Base-by-base conservation (phyloP, 176 grass and related monocot species). In the Zoysia pacifica region DNA sequence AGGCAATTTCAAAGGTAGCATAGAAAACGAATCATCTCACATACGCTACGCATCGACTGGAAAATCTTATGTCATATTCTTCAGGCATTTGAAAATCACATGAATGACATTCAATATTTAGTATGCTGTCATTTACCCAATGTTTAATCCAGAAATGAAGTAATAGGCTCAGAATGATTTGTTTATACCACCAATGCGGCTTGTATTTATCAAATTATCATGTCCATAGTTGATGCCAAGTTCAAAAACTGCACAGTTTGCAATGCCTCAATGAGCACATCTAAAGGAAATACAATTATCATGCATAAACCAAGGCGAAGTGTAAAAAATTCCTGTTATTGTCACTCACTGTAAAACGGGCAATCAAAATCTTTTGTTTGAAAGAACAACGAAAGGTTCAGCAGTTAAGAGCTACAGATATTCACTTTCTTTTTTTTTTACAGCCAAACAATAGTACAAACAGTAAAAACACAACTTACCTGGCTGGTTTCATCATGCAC, bases 401-500 rank as follows among this genome's bases (percentile, higher is more conserved):
- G 13, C 38, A 66, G 38, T 64, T 40, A n/a, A 15, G 11, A 39
- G 12, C 2, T 13, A 12, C 2, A 11, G 3, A 62, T 62, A 62
- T 62, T 35, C 38, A 9, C 41, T 28, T 28, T 53, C 39, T 37
- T 66, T 5, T 10, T 59, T 49, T 42, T 45, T 63, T 43, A 28
- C 20, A 66, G 40, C 43, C 41, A 39, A 87, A 78, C 67, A 77
- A 86, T 67, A 72, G 61, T 91, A 82, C 11, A 83, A 93, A 76
- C 54, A 79, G 68, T 74, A 76, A 65, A 84, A 49, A 42, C 77
- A 91, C 7, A 85, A 99, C 97, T 99, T 99, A 99, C 97, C 97
- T 99, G 93, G 93, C 93, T 99, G 83, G 97, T 99, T 99, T 99
- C 97, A 81, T 99, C 97, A 93, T 96, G 97, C 88, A 99, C 86